Evolutionary conservation across 768 basidiomycete genomes (phyloP).

Genomic region (Kwoniella pini): DNA sequence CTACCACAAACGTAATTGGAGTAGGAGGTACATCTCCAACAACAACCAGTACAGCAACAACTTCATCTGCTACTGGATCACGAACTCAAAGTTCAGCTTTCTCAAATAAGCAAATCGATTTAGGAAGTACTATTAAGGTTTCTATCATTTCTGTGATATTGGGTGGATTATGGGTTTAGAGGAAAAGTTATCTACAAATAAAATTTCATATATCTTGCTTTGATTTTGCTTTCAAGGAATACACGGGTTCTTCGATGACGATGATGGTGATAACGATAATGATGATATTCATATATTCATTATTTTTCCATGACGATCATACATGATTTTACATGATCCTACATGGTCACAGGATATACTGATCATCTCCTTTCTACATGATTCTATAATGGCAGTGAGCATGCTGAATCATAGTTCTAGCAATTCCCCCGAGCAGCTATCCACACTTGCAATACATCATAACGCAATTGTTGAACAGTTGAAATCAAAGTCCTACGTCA

Average conservation of each 20-base stretch:
- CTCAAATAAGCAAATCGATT: background rate
- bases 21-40: background rate
- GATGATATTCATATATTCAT: background rate
- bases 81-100: background rate
- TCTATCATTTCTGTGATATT: constrained; percentile 1
- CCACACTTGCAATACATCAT: no score
- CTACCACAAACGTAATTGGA: constrained; percentile 17
- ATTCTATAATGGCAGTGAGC: no score
- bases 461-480: no score
- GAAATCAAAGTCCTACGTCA: background rate
- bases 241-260: no score
- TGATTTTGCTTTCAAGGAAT: background rate
- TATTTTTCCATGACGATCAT: no score
- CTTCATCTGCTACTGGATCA: constrained; percentile 2
- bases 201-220: background rate
- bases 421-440: no score
- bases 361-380: no score
- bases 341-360: no score
- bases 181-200: background rate
- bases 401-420: no score
- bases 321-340: no score
- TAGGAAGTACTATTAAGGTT: background rate
- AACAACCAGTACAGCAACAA: background rate
- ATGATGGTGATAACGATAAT: background rate
- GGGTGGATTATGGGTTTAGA: constrained; percentile 2